phyloP scores from a whole-genome alignment of 768 basidiomycete genomes.

The Epithele typhae region DNA sequence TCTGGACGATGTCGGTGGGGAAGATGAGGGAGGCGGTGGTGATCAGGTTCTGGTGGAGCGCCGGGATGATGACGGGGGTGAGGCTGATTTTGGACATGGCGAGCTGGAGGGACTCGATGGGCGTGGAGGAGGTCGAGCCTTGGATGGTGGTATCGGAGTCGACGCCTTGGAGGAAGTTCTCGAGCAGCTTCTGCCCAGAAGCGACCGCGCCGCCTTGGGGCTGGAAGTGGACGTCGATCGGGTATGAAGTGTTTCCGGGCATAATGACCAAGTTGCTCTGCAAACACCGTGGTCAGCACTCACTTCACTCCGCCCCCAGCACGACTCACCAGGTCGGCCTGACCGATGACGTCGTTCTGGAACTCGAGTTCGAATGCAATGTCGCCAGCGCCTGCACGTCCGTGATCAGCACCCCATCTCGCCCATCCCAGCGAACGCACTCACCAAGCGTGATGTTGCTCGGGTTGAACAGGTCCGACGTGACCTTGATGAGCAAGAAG shows the following conservation, averaged over 20 bases:
- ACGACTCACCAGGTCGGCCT: slow-evolving; percentile 48
- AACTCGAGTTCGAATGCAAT: slow-evolving; percentile 59
- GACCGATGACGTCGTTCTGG: slow-evolving; percentile 55
- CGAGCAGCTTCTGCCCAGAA: slow-evolving; percentile 52
- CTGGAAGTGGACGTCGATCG: slow-evolving; percentile 61
- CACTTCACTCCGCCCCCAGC: background rate
- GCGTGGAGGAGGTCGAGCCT: slow-evolving; percentile 52
- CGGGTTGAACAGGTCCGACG: slow-evolving; percentile 60
- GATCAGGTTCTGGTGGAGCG: slow-evolving; percentile 59
- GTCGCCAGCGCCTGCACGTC: slow-evolving; percentile 44
- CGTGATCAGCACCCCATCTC: slow-evolving; percentile 4
- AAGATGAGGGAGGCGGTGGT: slow-evolving; percentile 51
- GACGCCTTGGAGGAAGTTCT: slow-evolving; percentile 67
- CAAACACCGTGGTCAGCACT: background rate
- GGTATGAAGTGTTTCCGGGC: slow-evolving; percentile 53
- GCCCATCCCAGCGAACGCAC: slow-evolving; percentile 24
- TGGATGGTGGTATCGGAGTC: slow-evolving; percentile 50
- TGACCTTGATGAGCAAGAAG: slow-evolving; percentile 63
- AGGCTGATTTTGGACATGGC: slow-evolving; percentile 59
- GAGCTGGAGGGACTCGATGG: slow-evolving; percentile 53
- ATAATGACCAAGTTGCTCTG: slow-evolving; percentile 52
- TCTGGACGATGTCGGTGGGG: slow-evolving; percentile 57
- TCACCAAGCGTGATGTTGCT: slow-evolving; percentile 35
- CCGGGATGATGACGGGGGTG: slow-evolving; percentile 60
- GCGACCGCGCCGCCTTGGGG: slow-evolving; percentile 50